Evolutionary conservation across 208 protist genomes (phyloP).

Genomic region (Leishmania braziliensis): DNA sequence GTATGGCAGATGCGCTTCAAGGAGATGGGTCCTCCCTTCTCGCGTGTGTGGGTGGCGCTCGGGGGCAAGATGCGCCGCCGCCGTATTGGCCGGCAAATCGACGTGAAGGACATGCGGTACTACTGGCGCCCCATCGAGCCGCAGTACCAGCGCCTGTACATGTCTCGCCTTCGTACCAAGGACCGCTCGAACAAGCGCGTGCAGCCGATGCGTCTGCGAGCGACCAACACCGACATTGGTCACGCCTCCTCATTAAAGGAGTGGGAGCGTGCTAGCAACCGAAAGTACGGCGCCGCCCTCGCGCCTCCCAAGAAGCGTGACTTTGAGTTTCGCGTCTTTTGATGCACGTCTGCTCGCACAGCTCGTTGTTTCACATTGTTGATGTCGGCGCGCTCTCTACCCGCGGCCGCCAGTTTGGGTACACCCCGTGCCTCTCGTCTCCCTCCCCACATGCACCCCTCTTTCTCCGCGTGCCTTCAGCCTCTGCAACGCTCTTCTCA

Average conservation of each 20-base stretch:
- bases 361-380: not conserved
- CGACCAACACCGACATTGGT: slow-evolving; percentile 79
- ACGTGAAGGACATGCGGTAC: slow-evolving; percentile 90
- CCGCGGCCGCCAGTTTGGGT: not conserved
- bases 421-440: not conserved
- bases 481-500: not conserved
- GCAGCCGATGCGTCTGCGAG: slow-evolving; percentile 70
- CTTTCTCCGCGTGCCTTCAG: not conserved
- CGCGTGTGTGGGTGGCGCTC: slow-evolving; percentile 86
- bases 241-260: slow-evolving; percentile 49
- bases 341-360: slow-evolving; percentile 10
- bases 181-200: slow-evolving; percentile 65
- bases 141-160: slow-evolving; percentile 91
- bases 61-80: slow-evolving; percentile 91
- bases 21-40: slow-evolving; percentile 87
- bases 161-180: slow-evolving; percentile 73
- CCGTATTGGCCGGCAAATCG: slow-evolving; percentile 85
- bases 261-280: slow-evolving; percentile 76
- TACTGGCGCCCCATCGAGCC: slow-evolving; percentile 92
- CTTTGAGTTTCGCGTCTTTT: slow-evolving; percentile 91
- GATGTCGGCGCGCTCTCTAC: not conserved
- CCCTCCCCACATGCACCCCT: not conserved
- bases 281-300: slow-evolving; percentile 74
- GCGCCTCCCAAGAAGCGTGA: slow-evolving; percentile 78
- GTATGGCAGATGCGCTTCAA: slow-evolving; percentile 90